A percentile compares a stretch with the other conserved stretches of the same genome.
These are phyloP conservation scores for Nematocida parisii DNA, from an alignment of 371 early-diverging fungal species.

Conservation along the genomic window DNA sequence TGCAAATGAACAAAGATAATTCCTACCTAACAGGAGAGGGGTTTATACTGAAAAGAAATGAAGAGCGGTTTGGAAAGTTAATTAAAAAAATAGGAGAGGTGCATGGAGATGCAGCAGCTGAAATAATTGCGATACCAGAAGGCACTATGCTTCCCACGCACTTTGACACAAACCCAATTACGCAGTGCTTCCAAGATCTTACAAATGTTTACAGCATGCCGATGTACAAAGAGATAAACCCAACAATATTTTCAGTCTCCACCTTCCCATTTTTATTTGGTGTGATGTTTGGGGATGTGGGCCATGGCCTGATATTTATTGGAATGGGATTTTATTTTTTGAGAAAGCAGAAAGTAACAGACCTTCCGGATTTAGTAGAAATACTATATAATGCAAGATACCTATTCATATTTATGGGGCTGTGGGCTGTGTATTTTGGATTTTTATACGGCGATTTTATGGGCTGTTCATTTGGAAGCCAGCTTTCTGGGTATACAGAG, in stretches of 20 bases:
- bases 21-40: conserved; percentile 67
- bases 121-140: conserved; percentile 28
- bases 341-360: conserved; percentile 72
- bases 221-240: conserved; percentile 96
- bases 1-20: conserved; percentile 54
- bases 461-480: conserved; percentile 78
- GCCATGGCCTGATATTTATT: conserved; percentile 86
- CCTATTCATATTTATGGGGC: conserved; percentile 87
- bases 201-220: conserved; percentile 96
- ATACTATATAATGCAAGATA: conserved; percentile 92
- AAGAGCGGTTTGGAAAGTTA: conserved; percentile 52
- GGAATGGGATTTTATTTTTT: conserved; percentile 76
- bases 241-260: conserved; percentile 89
- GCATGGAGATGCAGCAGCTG: conserved; percentile 61
- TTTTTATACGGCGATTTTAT: conserved; percentile 95
- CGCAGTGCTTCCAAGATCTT: conserved; percentile 87
- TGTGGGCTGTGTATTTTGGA: conserved; percentile 92
- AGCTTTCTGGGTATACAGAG: conserved; percentile 63
- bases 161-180: conserved; percentile 88
- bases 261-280: conserved; percentile 98
- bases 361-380: conserved; percentile 75
- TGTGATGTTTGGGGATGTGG: conserved; percentile 99
- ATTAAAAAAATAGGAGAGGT: conserved; percentile 57
- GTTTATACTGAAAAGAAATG: conserved; percentile 61
- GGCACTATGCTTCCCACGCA: conserved; percentile 77